A percentile compares a stretch with the other conserved stretches of the same genome.
phyloP scores from a whole-genome alignment of 352 stramenopile species.

The Blastocystis sp. region DNA sequence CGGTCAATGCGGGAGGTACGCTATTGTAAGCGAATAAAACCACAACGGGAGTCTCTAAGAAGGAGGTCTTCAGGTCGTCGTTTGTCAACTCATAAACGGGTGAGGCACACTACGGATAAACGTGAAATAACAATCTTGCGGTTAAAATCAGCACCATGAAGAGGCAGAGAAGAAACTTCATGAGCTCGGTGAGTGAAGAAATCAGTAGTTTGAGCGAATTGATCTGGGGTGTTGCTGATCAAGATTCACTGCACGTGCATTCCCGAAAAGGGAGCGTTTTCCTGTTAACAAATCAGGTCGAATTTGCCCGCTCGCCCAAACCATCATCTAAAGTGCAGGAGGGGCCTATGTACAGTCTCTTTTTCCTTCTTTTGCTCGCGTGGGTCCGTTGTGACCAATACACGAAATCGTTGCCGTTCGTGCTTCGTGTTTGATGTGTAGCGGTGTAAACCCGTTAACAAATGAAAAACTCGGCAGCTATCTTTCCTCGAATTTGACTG shows the following conservation, averaged over 20 bases:
- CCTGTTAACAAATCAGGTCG: not conserved
- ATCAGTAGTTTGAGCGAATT: not conserved
- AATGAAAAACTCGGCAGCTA: conserved; percentile 15
- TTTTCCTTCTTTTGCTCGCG: not conserved
- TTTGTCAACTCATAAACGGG: conserved; percentile 8
- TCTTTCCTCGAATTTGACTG: conserved; percentile 44
- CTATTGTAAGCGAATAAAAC: conserved; percentile 31
- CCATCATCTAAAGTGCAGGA: not conserved
- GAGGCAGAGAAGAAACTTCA: not conserved
- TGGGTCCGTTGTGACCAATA: not conserved
- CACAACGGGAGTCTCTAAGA: conserved; percentile 20
- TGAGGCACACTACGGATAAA: not conserved
- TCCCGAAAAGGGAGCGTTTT: not conserved
- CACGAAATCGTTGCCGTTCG: not conserved
- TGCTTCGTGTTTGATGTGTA: not conserved
- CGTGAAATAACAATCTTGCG: not conserved
- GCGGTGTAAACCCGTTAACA: conserved; percentile 41
- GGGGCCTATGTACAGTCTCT: not conserved
- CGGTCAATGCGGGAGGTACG: not conserved
- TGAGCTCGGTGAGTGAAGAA: not conserved
- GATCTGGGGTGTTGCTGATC: not conserved
- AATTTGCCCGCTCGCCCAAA: not conserved
- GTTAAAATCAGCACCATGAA: too few species aligned
- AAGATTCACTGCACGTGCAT: not conserved
- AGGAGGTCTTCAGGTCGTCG: conserved; percentile 17